These are phyloP conservation scores for Cucurbita maxima DNA, from an alignment of 306 rosid species.

Conservation along the genomic window DNA sequence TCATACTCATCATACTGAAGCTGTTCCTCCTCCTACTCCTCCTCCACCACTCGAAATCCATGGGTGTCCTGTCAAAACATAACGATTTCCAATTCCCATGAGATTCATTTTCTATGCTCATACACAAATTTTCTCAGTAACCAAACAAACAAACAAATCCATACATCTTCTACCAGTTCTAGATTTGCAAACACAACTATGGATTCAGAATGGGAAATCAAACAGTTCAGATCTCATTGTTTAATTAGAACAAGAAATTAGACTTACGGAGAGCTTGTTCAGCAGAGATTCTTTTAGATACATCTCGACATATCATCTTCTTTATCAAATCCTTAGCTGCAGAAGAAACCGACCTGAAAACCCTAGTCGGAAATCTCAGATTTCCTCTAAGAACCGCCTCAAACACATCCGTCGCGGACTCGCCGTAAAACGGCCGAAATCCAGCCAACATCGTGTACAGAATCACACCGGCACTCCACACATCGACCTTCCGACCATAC, in stretches of 20 bases:
- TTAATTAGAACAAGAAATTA: neutral
- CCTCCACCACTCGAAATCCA: constrained; percentile 66
- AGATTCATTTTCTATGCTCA: neutral
- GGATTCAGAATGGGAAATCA: neutral
- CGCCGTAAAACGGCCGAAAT: constrained; percentile 66
- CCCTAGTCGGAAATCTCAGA: constrained; percentile 52
- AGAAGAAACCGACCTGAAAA: constrained; percentile 48
- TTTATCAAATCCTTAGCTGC: constrained; percentile 60
- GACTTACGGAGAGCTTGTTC: constrained; percentile 60
- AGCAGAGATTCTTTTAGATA: constrained; percentile 40
- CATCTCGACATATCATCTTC: constrained; percentile 67
- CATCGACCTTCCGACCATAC: constrained; percentile 49
- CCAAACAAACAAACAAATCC: neutral
- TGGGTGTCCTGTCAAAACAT: constrained; percentile 42
- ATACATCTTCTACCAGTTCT: neutral
- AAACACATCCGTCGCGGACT: constrained; percentile 41
- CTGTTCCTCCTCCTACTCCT: constrained; percentile 1
- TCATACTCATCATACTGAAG: neutral
- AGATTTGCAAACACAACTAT: neutral
- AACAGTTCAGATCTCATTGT: neutral
- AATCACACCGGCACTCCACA: constrained; percentile 68
- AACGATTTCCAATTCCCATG: neutral
- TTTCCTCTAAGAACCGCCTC: constrained; percentile 57
- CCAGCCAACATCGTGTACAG: constrained; percentile 59
- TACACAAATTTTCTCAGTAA: neutral